Base-by-base conservation (phyloP, 2,329 filamentous ascomycete species). In the Cryphonectria nitschkei region DNA sequence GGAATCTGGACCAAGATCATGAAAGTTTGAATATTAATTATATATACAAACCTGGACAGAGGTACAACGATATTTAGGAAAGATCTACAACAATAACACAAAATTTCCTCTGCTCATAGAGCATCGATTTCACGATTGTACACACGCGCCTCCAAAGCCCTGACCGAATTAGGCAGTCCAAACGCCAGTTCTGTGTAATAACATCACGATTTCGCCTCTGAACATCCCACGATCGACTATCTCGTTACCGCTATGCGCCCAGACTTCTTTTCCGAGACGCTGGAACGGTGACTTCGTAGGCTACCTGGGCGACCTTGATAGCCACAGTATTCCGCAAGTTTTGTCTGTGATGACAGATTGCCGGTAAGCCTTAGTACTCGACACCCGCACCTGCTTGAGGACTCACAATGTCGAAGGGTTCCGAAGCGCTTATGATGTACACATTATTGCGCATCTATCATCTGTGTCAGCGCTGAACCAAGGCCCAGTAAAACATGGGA, bases 391-490 rank as follows among this genome's bases (percentile, higher is more conserved):
- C 29, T 22, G 14, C 29, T 34, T 16, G 32, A 37, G 3, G n/a
- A 29, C 52, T 41, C 26, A 69, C 68, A 19, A 69, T 29, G 16
- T 60, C 56, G 62, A 69, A 69, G 37, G 41, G 43, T 69, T 65
- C 56, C 9, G 60, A 56, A 22, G 68, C 19, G 19, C 63, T 46
- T 32, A 69, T 69, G 26, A 58, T 54, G 29, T 69, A 69, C 37
- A 62, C 41, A 60, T 69, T 69, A 29, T 69, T 62, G 7, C 68
- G 52, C 68, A 69, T 65, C 68, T 69, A n/a, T 22, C 8, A 16
- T n/a, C 8, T 19, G 14, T 1, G 11, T 8, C 3, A 43, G 3
- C 29, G 22, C 62, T 39, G 61, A 60, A 16, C n/a, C 9, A 19
- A 39, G 13, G 4, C 8, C 13, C 26, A 14, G 16, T 7, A 29